Evolutionary conservation across 805 yeast species (phyloP), one percentile per base, ranked within the genome.

Genomic region (Yamadazyma tumulicola): DNA sequence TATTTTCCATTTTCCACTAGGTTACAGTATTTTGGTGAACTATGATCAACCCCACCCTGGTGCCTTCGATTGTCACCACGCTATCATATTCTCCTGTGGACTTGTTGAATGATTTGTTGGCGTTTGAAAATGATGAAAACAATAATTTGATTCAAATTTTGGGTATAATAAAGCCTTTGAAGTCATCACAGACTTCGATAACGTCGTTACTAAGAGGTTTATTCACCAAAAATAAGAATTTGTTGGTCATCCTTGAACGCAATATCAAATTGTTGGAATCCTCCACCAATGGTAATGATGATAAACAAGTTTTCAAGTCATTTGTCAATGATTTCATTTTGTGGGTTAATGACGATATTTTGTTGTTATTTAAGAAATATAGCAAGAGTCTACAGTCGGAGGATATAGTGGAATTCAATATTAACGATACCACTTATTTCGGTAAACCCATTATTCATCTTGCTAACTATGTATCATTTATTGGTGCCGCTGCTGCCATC

Each of bases 131-230:
- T 24, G 45, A 35, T 24, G 62, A 63, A 36, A 61, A 60, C 43
- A 57, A 59, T 35, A 51, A 49, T 40, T 56, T 66, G 35, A 57
- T 64, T 21, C 60, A 57, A 32, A 54, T 66, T 25, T 46, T 66
- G 31, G 65, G 61, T 6, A 32, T 51, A 14, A 48, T 61, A 28
- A 59, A 56, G 29, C 67, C 69, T 17, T 35, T 57, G 18, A 52
- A 49, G 29, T 41, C 52, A 10, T 34, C 57, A 12, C 46, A 41
- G 7, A 41, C 51, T 19, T 51, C 60, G 26, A 28, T 62, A 8
- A 51, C 62, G 4, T 48, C 69, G 10, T 42, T 66, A 13, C 53
- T 60, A 5, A 47, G 73, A 29, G 73, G 72, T 1, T 47, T 66
- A 25, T 59, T 59, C 47, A 67, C 73, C 23, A 59, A 57, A 37